phyloP scores from a whole-genome alignment of 164 flowering plant species.

The Santalum album region DNA sequence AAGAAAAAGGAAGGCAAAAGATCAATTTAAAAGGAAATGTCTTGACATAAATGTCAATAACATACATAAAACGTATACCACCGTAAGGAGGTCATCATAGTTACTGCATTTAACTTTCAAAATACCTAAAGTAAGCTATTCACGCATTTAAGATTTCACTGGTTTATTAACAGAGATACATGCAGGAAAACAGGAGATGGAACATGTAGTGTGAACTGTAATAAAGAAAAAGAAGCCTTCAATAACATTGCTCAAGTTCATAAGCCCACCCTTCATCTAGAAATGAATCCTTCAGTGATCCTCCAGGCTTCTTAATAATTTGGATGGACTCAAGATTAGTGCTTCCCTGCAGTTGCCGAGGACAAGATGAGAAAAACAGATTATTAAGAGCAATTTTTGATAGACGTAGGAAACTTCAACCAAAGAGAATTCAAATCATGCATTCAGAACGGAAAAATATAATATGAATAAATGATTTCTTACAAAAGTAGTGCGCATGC shows the following conservation, averaged over 20 bases:
- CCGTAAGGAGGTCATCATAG: too few relatives aligned
- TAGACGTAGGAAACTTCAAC: not conserved
- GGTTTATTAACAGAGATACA: not conserved
- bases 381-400: not conserved
- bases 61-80: too few relatives aligned
- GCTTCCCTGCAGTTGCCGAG: slow-evolving; percentile 62
- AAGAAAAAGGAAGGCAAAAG: not conserved
- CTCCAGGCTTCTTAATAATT: slow-evolving; percentile 97
- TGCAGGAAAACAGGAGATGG: not conserved
- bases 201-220: not conserved
- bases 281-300: slow-evolving; percentile 86
- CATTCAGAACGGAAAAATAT: not conserved
- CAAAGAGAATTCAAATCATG: not conserved
- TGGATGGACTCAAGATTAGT: slow-evolving; percentile 93
- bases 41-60: not conserved
- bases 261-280: slow-evolving; percentile 84
- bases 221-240: not conserved
- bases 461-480: too few relatives aligned
- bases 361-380: not conserved
- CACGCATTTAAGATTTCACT: not conserved
- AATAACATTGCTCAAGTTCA: not conserved
- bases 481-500: too few relatives aligned
- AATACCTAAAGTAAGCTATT: not conserved
- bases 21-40: not conserved
- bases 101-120: not conserved